Evolutionary conservation across 768 basidiomycete species (phyloP), one percentile per base, ranked within the genome.

Genomic region (Trametes maxima): DNA sequence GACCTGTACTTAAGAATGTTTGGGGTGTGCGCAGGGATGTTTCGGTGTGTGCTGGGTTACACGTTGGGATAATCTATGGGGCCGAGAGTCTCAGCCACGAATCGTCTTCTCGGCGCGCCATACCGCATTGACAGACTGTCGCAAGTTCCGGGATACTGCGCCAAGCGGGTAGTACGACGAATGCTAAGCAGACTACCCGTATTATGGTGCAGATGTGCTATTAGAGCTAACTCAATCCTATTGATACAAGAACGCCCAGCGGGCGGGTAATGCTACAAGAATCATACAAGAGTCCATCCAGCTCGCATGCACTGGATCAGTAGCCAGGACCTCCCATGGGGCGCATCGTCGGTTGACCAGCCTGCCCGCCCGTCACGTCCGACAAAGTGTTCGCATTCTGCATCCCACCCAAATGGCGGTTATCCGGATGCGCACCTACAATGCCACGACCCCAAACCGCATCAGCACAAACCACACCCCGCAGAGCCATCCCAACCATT

Each of bases 361-460:
- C 57, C 47, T 50, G 58, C 13, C 50, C 52, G 39, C 45, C 51
- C 37, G 62, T 49, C 19, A 63, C 56, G 39, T 63, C 62, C n/a
- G 43, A 45, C 43, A 63, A 25, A 12, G 62, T 63, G 52, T 54
- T 58, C 42, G 56, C 62, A 25, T 58, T 63, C 59, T 57, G 64
- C 51, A 59, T 22, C 35, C 73, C 72, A 14, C 74, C 74, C 12
- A 76, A 65, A 12, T 70, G 69, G 5, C 68, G 57, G 42, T 73
- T 73, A 2, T 70, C 67, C 5, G 75, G 75, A 62, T 75, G 74
- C 19, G 74, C 75, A 36, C 72, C 72, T 74, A n/a, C n/a, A n/a
- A n/a, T n/a, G 49, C 17, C 13, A 42, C 16, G 52, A 21, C 8
- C 28, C 50, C n/a, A 36, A 37, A 19, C 13, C 39, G 13, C 28